Evolutionary conservation across 805 yeast genomes (phyloP), one percentile per base, ranked within the genome.

Genomic region (Kluyveromyces nonfermentans): DNA sequence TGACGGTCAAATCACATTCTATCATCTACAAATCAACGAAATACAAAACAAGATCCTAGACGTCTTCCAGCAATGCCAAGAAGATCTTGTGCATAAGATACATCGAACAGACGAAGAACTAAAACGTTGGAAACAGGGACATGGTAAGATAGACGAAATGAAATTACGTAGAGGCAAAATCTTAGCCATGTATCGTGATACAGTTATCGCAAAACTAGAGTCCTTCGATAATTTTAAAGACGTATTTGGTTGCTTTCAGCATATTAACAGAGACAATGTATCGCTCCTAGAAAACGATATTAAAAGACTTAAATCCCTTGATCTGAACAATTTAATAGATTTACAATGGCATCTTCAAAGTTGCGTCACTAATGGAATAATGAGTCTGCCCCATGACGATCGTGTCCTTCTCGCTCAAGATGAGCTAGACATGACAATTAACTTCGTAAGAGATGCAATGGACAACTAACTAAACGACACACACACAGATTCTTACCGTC

Each of bases 1-100:
- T 7, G 64, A 61, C 48, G 65, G 65, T 1, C 65, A 61, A 41
- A 42, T 61, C 33, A 59, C 57, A 32, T 59, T 61, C 49, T 62
- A 60, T 42, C 55, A 59, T 42, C 42, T 61, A 34, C 56, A 56
- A 34, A 43, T 61, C 28, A 42, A 41, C 5, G 57, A 53, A 37
- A 38, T 53, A 40, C 48, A 46, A 16, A 52, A 51, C 35, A 44
- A 39, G 37, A 46, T 57, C 8, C 44, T 45, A 19, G 52, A 49
- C 16, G 50, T 53, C 36, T 53, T 46, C 41, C 49, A 47, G n/a
- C 37, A 34, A 22, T 50, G 49, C 40, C 49, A 50, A 34, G 44
- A 22, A 5, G 41, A 38, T n/a, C 16, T 38, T 15, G 34, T 38
- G 34, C 15, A 15, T 12, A 38, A 38, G 20, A 16, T 38, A 22